Base-by-base conservation (phyloP, 768 basidiomycete genomes). In the Kwoniella sp. region DNA sequence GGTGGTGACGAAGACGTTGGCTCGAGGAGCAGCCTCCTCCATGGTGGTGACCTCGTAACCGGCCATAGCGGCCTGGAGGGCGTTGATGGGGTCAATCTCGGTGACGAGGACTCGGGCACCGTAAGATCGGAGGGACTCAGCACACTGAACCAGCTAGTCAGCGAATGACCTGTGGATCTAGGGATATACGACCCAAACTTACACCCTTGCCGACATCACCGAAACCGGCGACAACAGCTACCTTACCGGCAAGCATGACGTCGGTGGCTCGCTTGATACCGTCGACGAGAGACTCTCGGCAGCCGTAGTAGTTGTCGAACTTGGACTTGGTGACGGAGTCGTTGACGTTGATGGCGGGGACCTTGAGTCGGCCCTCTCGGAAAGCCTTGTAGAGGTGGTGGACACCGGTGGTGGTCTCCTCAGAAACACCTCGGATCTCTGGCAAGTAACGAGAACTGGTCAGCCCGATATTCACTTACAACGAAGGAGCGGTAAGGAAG, bases 231-330 rank as follows among this genome's bases (percentile, higher is more conserved):
- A 99, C 96, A 71, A 98, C 92, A 58, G 93, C 94, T 71, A 99
- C 94, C 85, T 99, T 99, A 58, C 95, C 96, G 72, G 96, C 96
- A 81, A 99, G 88, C 96, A 99, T 99, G 82, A 99, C 92, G 82
- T 99, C 96, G 70, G 96, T 99, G 65, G 96, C 96, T 79, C 96
- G 93, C 87, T 99, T 99, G 85, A 99, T 97, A 75, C 96, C 96
- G 81, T 99, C 96, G 67, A 99, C 96, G 69, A 99, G 91, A 31
- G 96, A 99, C 83, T 99, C 96, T 79, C 96, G 92, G 85, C 96
- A 99, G 68, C 96, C 96, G 81, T 99, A 99, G 74, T 78, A 82
- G 81, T 82, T 82, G 81, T 83, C 83, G 81, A 99, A 99, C 86
- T 99, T 99, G 81, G 93, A 96, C 84, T 99, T 99, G 72, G 96